phyloP scores from a whole-genome alignment of 23 red algal genomes.

The Gracilaria vermiculophylla region DNA sequence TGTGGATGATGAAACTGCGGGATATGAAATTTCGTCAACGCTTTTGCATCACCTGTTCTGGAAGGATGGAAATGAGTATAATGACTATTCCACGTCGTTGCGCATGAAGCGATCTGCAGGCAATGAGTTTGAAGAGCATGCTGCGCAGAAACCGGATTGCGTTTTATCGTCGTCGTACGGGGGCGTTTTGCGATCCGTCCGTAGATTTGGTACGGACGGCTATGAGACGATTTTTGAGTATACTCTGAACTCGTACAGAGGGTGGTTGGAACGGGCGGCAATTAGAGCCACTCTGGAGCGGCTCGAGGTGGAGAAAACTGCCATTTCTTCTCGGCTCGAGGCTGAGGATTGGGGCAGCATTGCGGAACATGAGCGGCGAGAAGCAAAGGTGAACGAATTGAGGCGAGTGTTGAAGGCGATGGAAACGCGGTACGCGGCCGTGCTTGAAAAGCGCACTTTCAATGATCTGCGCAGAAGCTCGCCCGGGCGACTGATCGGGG shows the following conservation, averaged over 20 bases:
- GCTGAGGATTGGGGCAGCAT: slow-evolving; percentile 12
- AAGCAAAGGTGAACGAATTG: slow-evolving; percentile 29
- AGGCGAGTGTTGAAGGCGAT: slow-evolving; percentile 29
- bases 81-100: background rate
- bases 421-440: background rate
- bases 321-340: slow-evolving; percentile 10
- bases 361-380: slow-evolving; percentile 44
- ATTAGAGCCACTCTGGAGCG: slow-evolving; percentile 47
- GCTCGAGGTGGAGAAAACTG: slow-evolving; percentile 53
- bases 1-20: slow-evolving; percentile 48
- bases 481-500: slow-evolving; percentile 43
- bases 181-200: slow-evolving; percentile 12
- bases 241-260: slow-evolving; percentile 38
- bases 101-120: background rate
- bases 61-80: background rate
- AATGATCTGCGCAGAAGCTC: background rate
- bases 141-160: background rate
- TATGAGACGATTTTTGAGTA: slow-evolving; percentile 55
- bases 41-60: slow-evolving; percentile 21
- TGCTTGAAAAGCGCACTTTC: background rate
- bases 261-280: slow-evolving; percentile 43
- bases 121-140: background rate
- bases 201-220: slow-evolving; percentile 33
- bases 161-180: slow-evolving; percentile 29
- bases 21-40: slow-evolving; percentile 40